These are phyloP conservation scores for Marasmius oreades DNA, from an alignment of 1,284 basidiomycete species.

Conservation along the genomic window DNA sequence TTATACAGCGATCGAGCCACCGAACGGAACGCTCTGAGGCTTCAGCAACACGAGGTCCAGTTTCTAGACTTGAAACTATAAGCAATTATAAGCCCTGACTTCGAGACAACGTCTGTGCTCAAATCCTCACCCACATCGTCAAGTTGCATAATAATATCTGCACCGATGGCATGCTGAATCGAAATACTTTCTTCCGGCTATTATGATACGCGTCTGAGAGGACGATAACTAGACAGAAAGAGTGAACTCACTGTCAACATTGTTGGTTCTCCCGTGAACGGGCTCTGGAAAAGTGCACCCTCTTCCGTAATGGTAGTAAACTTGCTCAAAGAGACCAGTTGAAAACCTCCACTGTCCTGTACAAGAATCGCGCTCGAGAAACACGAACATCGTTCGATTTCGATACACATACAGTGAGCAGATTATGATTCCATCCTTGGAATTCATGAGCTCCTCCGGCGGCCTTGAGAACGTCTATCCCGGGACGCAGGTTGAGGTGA, in stretches of 20 bases:
- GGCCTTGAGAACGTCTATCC: constrained; percentile 63
- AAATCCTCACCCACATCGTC: constrained; percentile 75
- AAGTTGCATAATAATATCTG: constrained; percentile 89
- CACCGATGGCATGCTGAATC: constrained; percentile 76
- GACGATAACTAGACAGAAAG: not conserved
- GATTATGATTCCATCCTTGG: constrained; percentile 80
- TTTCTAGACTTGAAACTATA: constrained; percentile 68
- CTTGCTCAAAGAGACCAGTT: constrained; percentile 79
- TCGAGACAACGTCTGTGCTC: constrained; percentile 11
- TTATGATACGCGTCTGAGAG: not conserved
- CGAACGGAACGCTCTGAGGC: constrained; percentile 79
- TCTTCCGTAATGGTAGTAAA: constrained; percentile 84
- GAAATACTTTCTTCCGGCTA: constrained; percentile 18
- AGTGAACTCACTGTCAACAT: constrained; percentile 69
- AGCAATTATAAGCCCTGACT: constrained; percentile 6
- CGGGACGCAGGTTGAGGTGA: constrained; percentile 78
- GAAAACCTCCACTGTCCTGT: constrained; percentile 84
- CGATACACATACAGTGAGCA: constrained; percentile 61
- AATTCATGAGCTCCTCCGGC: constrained; percentile 81
- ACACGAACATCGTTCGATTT: constrained; percentile 13
- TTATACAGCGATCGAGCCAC: constrained; percentile 84
- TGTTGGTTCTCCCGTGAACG: constrained; percentile 78
- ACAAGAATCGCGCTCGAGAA: constrained; percentile 5
- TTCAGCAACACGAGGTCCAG: constrained; percentile 75
- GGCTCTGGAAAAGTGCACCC: constrained; percentile 78